Conservation (phyloP, 495 filamentous ascomycete genomes). For the Aspergillus egyptiacus region DNA sequence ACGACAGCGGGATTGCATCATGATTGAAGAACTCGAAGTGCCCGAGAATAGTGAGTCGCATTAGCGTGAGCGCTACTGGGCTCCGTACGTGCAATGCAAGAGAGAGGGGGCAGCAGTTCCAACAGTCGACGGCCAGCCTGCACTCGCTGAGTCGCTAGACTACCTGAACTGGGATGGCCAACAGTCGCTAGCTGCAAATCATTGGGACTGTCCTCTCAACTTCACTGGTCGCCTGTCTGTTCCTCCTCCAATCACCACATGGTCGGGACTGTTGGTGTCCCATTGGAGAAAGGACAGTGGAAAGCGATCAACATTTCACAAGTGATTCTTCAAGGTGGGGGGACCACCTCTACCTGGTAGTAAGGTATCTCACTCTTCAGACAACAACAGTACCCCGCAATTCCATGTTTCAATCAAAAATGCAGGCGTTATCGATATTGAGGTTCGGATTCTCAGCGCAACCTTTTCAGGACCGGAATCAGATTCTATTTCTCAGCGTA, state of each 20-base stretch:
- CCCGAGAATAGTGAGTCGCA: too few relatives aligned
- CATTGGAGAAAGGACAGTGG: constrained; percentile 1
- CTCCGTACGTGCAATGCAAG: too few relatives aligned
- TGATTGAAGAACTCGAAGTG: neutral
- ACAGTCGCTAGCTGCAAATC: constrained; percentile 14
- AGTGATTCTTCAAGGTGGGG: too few relatives aligned
- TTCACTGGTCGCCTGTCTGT: constrained; percentile 12
- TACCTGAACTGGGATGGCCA: constrained; percentile 3
- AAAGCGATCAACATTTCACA: neutral
- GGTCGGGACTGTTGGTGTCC: constrained; percentile 6
- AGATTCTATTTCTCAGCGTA: neutral
- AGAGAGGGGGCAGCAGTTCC: too few relatives aligned
- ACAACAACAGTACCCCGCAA: too few relatives aligned
- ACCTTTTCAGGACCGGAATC: too few relatives aligned
- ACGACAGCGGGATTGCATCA: constrained; percentile 7
- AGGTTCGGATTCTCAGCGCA: constrained; percentile 5
- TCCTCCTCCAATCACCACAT: constrained; percentile 6
- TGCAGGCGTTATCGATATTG: neutral
- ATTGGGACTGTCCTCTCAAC: constrained; percentile 1
- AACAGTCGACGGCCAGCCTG: too few relatives aligned
- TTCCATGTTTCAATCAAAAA: neutral
- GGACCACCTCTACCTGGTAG: too few relatives aligned
- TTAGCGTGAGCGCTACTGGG: too few relatives aligned
- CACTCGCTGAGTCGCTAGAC: too few relatives aligned
- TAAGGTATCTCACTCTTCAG: too few relatives aligned